Conservation (phyloP, 2,329 filamentous ascomycete species). For the Epichloe gansuensis region DNA sequence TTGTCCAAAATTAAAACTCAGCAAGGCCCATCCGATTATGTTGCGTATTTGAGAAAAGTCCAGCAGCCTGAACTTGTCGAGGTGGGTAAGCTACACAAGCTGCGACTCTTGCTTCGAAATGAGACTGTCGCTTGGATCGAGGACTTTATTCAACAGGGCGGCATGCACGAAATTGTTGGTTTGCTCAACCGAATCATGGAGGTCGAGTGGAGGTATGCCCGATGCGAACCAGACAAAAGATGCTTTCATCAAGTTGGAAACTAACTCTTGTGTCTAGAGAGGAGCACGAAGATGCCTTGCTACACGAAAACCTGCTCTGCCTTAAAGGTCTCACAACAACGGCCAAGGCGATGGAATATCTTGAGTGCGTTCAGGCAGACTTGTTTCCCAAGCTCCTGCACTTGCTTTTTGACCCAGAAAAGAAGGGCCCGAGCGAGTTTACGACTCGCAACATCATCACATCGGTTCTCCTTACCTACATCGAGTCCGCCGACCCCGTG, state of each 20-base stretch:
- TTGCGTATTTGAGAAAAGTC: slow-evolving; percentile 69
- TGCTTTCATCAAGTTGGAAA: not conserved
- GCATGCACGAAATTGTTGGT: slow-evolving; percentile 82
- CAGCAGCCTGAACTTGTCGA: slow-evolving; percentile 74
- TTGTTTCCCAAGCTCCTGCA: slow-evolving; percentile 76
- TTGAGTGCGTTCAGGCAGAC: slow-evolving; percentile 64
- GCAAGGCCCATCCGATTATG: slow-evolving; percentile 69
- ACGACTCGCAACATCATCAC: slow-evolving; percentile 84
- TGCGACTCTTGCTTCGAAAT: slow-evolving; percentile 77
- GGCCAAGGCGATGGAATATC: slow-evolving; percentile 67
- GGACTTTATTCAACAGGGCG: slow-evolving; percentile 74
- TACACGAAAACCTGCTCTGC: slow-evolving; percentile 86
- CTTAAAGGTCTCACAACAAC: slow-evolving; percentile 92
- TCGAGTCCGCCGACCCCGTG: slow-evolving; percentile 49
- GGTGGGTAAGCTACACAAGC: slow-evolving; percentile 89
- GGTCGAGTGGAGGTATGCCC: slow-evolving; percentile 74
- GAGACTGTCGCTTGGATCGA: slow-evolving; percentile 96
- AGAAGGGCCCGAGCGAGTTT: slow-evolving; percentile 94
- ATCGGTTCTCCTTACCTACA: slow-evolving; percentile 77
- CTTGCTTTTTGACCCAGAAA: slow-evolving; percentile 95
- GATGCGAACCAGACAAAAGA: not conserved
- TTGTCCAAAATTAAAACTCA: slow-evolving; percentile 61
- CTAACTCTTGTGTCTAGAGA: slow-evolving; percentile 42
- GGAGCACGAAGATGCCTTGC: slow-evolving; percentile 85
- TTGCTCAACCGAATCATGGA: slow-evolving; percentile 85